A percentile compares a stretch with the other conserved stretches of the same genome.
Conservation (phyloP, 2,329 filamentous ascomycete genomes). For the Botrytis sinoallii region DNA sequence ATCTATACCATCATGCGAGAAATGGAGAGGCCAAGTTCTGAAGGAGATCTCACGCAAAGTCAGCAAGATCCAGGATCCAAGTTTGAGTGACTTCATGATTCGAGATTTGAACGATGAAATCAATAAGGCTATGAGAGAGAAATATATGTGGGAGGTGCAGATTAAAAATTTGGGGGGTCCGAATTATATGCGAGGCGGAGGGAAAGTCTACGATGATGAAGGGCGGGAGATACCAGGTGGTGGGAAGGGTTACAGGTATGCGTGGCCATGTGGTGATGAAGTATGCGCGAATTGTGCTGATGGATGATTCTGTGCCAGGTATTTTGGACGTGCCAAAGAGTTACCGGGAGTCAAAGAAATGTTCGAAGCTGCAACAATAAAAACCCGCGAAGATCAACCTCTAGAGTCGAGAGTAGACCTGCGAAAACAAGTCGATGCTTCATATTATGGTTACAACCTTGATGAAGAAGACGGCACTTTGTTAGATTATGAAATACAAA, state of each 20-base stretch:
- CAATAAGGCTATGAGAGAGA: constrained; percentile 98
- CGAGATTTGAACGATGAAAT: constrained; percentile 98
- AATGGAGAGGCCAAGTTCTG: constrained; percentile 96
- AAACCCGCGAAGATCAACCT: constrained; percentile 57
- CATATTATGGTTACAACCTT: constrained; percentile 92
- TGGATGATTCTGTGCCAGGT: constrained; percentile 57
- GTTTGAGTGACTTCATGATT: constrained; percentile 94
- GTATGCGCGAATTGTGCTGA: constrained; percentile 15
- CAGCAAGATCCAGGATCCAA: constrained; percentile 86
- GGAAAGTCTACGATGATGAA: constrained; percentile 52
- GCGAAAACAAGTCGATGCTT: constrained; percentile 78
- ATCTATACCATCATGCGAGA: constrained; percentile 83
- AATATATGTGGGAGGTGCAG: constrained; percentile 98
- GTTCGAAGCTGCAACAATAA: constrained; percentile 72
- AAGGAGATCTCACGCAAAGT: constrained; percentile 98
- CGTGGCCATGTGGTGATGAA: constrained; percentile 40
- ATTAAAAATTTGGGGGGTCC: constrained; percentile 94
- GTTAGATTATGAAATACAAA: constrained; percentile 74
- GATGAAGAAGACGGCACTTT: constrained; percentile 86
- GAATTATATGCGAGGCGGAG: constrained; percentile 66
- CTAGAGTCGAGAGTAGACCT: constrained; percentile 66
- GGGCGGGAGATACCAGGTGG: constrained; percentile 59
- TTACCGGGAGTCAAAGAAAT: constrained; percentile 94
- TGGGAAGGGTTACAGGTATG: constrained; percentile 90
- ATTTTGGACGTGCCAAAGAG: constrained; percentile 87